Percentiles rank a stretch among this genome's conserved stretches.
Conservation (phyloP, 148 eudicot genomes). For the Simmondsia chinensis region DNA sequence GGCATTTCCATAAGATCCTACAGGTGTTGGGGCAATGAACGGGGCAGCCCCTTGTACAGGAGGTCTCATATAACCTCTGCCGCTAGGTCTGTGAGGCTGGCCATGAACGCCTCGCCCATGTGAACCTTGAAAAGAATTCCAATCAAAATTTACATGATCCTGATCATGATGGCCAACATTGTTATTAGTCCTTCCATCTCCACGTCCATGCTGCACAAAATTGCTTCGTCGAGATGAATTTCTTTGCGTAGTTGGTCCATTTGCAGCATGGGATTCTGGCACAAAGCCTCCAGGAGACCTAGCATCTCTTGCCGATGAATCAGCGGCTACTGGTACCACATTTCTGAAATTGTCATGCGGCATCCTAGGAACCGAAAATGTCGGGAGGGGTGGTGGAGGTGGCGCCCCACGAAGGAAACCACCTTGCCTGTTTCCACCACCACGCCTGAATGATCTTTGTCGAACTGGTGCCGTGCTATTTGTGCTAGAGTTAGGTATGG, state of each 20-base stretch:
- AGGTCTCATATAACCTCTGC: conserved; percentile 21
- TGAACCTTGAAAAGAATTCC: conserved; percentile 12
- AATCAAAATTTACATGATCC: conserved; percentile 8
- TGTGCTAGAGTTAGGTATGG: conserved; percentile 19
- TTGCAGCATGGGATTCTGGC: conserved; percentile 17
- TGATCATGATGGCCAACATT: conserved; percentile 31
- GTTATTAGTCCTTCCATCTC: conserved; percentile 32
- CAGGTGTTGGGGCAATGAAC: conserved; percentile 11
- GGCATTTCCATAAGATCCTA: conserved; percentile 22
- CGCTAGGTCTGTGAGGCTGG: conserved; percentile 22
- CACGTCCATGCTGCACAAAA: conserved; percentile 29
- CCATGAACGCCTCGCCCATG: conserved; percentile 23
- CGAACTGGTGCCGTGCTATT: conserved; percentile 16
- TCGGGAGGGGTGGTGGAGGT: conserved; percentile 23
- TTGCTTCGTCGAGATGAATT: conserved; percentile 27
- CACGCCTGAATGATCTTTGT: conserved; percentile 27
- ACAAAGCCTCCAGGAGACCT: conserved; percentile 28
- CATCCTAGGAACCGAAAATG: conserved; percentile 27
- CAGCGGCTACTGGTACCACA: conserved; percentile 14
- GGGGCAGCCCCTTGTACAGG: conserved; percentile 22
- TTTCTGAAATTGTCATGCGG: conserved; percentile 9
- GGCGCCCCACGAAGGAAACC: conserved; percentile 17
- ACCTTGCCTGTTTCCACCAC: conserved; percentile 22
- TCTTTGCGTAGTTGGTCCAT: conserved; percentile 24
- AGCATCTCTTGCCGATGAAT: conserved; percentile 13